These are phyloP conservation scores for Cylindrotheca closterium DNA, from an alignment of 108 stramenopile species.

Conservation along the genomic window DNA sequence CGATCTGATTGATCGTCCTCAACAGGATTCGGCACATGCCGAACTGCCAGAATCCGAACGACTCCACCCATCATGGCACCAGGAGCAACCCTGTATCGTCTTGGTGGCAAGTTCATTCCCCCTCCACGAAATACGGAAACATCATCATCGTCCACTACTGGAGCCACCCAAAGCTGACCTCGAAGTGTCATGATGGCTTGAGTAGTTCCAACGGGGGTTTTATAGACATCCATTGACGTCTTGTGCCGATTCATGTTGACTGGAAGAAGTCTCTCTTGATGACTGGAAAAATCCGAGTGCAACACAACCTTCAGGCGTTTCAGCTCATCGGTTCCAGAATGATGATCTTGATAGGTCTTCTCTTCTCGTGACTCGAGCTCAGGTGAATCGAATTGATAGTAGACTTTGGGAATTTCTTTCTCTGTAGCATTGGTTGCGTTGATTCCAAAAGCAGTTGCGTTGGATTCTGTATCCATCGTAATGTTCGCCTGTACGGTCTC, in stretches of 20 bases:
- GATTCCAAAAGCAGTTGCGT: not conserved
- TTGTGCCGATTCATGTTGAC: constrained; percentile 27
- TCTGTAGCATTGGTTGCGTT: constrained; percentile 2
- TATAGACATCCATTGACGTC: constrained; percentile 41
- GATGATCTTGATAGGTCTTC: constrained; percentile 11
- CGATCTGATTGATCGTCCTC: constrained; percentile 33
- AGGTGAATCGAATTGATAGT: constrained; percentile 24
- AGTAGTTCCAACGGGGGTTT: constrained; percentile 42
- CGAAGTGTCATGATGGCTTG: constrained; percentile 51
- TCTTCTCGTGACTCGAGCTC: constrained; percentile 14
- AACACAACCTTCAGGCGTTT: constrained; percentile 52
- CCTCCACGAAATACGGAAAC: constrained; percentile 34
- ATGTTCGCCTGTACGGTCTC: too few species aligned
- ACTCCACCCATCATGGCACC: constrained; percentile 55
- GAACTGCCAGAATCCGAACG: constrained; percentile 46
- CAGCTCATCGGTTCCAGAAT: constrained; percentile 18
- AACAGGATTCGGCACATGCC: constrained; percentile 40
- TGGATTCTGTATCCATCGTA: not conserved
- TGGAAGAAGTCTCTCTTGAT: constrained; percentile 59
- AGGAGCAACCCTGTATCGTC: constrained; percentile 66
- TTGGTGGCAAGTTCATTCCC: constrained; percentile 54
- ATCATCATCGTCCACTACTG: constrained; percentile 28
- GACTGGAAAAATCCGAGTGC: constrained; percentile 63
- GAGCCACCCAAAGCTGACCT: constrained; percentile 64
- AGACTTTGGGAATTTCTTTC: constrained; percentile 9